Conservation (phyloP, 352 stramenopile species). For the Phytophthora podocarpi region DNA sequence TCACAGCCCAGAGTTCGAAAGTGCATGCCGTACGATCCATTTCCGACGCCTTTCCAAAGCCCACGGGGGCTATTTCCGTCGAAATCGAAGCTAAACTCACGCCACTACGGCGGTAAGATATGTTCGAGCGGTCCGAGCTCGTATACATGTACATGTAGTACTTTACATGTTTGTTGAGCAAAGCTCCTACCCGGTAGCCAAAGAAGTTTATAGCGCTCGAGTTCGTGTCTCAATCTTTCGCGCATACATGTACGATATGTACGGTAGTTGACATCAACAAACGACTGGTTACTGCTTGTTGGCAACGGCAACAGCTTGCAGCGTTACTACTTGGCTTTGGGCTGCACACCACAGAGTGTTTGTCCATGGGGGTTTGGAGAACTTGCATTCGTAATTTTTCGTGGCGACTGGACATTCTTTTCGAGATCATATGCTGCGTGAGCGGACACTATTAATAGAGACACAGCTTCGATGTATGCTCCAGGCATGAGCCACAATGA, state of each 20-base stretch:
- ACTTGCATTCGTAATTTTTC: slow-evolving; percentile 17
- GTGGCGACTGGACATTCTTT: neutral
- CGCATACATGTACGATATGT: too few species aligned
- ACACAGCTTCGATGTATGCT: neutral
- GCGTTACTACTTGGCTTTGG: slow-evolving; percentile 23
- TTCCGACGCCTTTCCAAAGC: slow-evolving; percentile 20
- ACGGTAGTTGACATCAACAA: slow-evolving; percentile 23
- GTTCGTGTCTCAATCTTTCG: slow-evolving; percentile 22
- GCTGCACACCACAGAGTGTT: neutral
- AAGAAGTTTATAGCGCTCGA: too few species aligned
- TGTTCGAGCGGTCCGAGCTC: too few species aligned
- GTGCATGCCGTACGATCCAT: slow-evolving; percentile 19
- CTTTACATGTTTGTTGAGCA: too few species aligned
- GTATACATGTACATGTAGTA: too few species aligned
- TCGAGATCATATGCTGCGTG: slow-evolving; percentile 14
- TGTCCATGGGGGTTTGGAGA: slow-evolving; percentile 23
- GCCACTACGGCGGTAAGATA: too few species aligned
- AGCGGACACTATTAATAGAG: slow-evolving; percentile 17
- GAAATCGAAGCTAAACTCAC: too few species aligned
- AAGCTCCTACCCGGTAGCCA: too few species aligned
- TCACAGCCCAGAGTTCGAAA: too few species aligned
- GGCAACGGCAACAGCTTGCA: too few species aligned
- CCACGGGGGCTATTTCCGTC: too few species aligned
- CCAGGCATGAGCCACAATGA: too few species aligned
- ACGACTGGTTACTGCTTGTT: neutral